These are phyloP conservation scores for Fusarium sp. DNA, from an alignment of 2,329 filamentous ascomycete species.

Conservation along the genomic window DNA sequence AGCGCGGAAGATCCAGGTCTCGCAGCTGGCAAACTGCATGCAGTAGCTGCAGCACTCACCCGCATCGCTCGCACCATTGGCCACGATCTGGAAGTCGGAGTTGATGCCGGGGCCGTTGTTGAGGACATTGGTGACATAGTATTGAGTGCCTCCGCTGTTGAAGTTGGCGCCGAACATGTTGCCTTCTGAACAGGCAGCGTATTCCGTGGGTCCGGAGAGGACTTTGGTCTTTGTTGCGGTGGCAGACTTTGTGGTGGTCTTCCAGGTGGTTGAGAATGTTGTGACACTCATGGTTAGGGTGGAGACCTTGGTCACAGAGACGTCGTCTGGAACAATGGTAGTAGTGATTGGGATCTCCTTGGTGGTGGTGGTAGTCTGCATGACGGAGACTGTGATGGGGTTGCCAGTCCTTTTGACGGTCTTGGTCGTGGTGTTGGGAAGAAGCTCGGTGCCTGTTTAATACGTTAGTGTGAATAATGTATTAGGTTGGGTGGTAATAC, in stretches of 20 bases:
- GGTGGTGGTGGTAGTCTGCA: slow-evolving; percentile 1
- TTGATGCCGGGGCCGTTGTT: slow-evolving; percentile 17
- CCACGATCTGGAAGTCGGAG: slow-evolving; percentile 12
- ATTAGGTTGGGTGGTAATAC: neutral
- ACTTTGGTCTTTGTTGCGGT: slow-evolving; percentile 10
- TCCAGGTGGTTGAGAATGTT: slow-evolving; percentile 9
- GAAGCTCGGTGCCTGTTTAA: neutral
- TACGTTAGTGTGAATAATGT: neutral
- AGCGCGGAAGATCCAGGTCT: slow-evolving; percentile 3
- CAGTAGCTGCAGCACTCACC: slow-evolving; percentile 12
- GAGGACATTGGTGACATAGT: slow-evolving; percentile 14
- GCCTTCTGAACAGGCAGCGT: neutral
- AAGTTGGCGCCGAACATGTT: slow-evolving; percentile 21
- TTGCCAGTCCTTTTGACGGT: slow-evolving; percentile 1
- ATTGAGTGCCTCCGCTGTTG: slow-evolving; percentile 13
- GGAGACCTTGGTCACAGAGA: slow-evolving; percentile 4
- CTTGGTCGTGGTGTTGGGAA: slow-evolving; percentile 1
- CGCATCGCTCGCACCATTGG: neutral
- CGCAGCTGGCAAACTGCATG: slow-evolving; percentile 12
- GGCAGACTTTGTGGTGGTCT: neutral
- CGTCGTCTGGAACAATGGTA: slow-evolving; percentile 15
- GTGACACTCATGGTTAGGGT: slow-evolving; percentile 8
- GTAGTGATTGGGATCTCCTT: slow-evolving; percentile 3
- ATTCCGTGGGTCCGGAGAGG: slow-evolving; percentile 4
- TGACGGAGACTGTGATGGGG: neutral